A percentile compares a stretch with the other conserved stretches of the same genome.
Conservation (phyloP, 495 filamentous ascomycete species). For the Xylaria curta region DNA sequence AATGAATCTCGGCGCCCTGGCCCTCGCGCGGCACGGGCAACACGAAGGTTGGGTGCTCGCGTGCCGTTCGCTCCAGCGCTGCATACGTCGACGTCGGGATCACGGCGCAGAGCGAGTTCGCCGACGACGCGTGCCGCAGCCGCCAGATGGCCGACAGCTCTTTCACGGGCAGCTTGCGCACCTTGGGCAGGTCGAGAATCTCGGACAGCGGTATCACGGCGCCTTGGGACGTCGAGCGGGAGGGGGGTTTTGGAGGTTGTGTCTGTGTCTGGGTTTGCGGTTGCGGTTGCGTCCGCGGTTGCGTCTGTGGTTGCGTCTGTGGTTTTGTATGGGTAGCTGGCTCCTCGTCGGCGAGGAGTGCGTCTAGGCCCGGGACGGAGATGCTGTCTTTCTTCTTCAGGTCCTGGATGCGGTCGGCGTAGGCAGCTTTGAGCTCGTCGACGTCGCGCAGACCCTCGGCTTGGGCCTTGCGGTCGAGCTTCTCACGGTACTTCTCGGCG, state of each 20-base stretch:
- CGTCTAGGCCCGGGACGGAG: constrained; percentile 55
- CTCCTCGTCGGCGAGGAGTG: constrained; percentile 41
- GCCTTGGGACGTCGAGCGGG: constrained; percentile 43
- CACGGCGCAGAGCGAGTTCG: constrained; percentile 77
- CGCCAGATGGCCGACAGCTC: constrained; percentile 92
- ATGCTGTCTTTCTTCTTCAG: constrained; percentile 62
- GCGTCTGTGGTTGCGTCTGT: not conserved
- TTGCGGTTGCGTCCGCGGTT: not conserved
- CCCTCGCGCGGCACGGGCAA: constrained; percentile 79
- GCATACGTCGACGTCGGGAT: constrained; percentile 75
- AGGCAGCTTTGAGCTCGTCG: constrained; percentile 78
- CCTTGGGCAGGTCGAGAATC: constrained; percentile 84
- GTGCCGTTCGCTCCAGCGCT: constrained; percentile 70
- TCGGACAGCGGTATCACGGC: constrained; percentile 81
- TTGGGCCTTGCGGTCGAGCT: constrained; percentile 84
- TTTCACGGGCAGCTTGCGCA: constrained; percentile 70
- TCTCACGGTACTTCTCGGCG: constrained; percentile 83
- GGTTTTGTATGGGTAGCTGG: not conserved
- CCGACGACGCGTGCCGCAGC: constrained; percentile 75
- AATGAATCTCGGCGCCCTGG: constrained; percentile 82
- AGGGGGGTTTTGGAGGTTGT: constrained; percentile 41
- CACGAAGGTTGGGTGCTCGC: constrained; percentile 83
- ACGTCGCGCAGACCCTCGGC: constrained; percentile 76
- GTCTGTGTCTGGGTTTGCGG: constrained; percentile 17
- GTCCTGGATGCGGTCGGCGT: constrained; percentile 78